Conservation (phyloP, 495 filamentous ascomycete species). For the Hyphodiscus hymeniophilus region DNA sequence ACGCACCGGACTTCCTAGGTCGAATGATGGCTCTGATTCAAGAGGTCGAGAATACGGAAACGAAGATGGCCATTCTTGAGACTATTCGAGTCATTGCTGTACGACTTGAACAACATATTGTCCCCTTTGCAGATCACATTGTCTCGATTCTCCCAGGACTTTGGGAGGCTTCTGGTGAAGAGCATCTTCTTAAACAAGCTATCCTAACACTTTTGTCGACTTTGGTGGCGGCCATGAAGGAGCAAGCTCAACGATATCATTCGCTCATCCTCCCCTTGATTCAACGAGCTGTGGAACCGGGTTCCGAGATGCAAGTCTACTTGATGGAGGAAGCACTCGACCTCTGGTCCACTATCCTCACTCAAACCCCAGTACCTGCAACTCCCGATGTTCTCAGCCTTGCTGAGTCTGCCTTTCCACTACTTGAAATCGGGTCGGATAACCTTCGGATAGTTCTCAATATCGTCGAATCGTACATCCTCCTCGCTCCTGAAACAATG, state of each 20-base stretch:
- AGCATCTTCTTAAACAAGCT: slow-evolving; percentile 85
- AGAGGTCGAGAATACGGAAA: slow-evolving; percentile 77
- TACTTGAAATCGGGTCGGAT: slow-evolving; percentile 63
- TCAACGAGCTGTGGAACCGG: slow-evolving; percentile 63
- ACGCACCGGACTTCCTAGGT: slow-evolving; percentile 57
- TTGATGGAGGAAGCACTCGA: slow-evolving; percentile 89
- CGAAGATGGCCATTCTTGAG: slow-evolving; percentile 76
- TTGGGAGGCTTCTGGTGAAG: slow-evolving; percentile 74
- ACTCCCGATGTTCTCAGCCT: slow-evolving; percentile 59
- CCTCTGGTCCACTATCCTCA: slow-evolving; percentile 72
- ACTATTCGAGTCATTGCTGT: slow-evolving; percentile 74
- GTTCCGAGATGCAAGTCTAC: slow-evolving; percentile 72
- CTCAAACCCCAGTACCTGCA: slow-evolving; percentile 58
- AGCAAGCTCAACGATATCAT: slow-evolving; percentile 64
- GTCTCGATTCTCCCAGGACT: slow-evolving; percentile 71
- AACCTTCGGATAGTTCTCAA: slow-evolving; percentile 60
- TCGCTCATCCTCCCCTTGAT: slow-evolving; percentile 70
- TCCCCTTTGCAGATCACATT: slow-evolving; percentile 70
- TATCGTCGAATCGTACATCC: slow-evolving; percentile 71
- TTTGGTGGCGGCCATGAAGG: slow-evolving; percentile 70
- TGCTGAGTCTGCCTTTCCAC: slow-evolving; percentile 56
- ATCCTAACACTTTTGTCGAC: slow-evolving; percentile 77
- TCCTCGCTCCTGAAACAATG: slow-evolving; percentile 68
- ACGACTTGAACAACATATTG: slow-evolving; percentile 67
- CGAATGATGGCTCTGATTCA: slow-evolving; percentile 66